Conservation (phyloP, 495 filamentous ascomycete species). For the Xylaria scruposa region DNA sequence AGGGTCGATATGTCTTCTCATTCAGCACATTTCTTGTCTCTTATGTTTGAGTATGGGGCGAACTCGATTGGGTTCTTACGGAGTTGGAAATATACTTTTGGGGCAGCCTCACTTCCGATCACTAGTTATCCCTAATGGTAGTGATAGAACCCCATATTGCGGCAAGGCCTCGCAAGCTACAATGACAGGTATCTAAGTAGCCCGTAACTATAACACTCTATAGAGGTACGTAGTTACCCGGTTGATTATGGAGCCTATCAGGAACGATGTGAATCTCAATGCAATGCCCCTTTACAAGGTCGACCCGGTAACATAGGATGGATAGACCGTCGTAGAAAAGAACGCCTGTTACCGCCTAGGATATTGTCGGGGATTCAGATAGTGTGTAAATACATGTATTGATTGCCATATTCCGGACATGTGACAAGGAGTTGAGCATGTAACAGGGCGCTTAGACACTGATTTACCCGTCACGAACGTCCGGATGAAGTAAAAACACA, state of each 20-base stretch:
- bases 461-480: no score
- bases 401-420: no score
- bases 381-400: no score
- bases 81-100: neutral
- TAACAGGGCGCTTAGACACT: no score
- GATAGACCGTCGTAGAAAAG: neutral
- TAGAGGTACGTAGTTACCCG: neutral
- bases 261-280: neutral
- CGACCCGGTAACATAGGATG: conserved; percentile 13
- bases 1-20: neutral
- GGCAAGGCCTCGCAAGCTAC: neutral
- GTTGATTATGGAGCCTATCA: neutral
- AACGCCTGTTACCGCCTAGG: no score
- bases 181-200: neutral
- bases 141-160: neutral
- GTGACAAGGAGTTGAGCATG: no score
- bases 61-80: neutral
- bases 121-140: neutral
- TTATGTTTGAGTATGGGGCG: neutral
- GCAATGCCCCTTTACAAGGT: neutral
- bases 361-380: no score
- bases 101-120: neutral
- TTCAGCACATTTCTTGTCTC: neutral
- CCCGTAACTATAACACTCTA: no score
- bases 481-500: no score